Evolutionary conservation across 2,329 filamentous ascomycete genomes (phyloP).

Genomic region (Keithomyces neogunnii): DNA sequence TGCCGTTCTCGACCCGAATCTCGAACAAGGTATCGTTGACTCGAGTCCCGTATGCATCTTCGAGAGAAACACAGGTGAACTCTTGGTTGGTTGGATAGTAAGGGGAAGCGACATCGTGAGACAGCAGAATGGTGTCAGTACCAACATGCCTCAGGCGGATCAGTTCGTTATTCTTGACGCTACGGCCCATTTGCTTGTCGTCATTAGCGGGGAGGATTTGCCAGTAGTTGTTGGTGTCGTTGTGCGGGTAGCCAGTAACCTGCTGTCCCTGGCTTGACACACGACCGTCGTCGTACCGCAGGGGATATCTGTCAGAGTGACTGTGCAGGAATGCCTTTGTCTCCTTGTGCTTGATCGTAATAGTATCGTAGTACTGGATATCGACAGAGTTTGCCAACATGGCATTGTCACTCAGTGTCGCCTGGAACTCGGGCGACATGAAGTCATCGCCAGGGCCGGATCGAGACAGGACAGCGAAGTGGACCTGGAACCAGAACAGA

Average conservation of each 20-base stretch:
- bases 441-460: slow-evolving; percentile 97
- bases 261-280: slow-evolving; percentile 97
- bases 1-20: slow-evolving; percentile 80
- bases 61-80: slow-evolving; percentile 73
- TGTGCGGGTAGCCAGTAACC: slow-evolving; percentile 95
- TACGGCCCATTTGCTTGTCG: slow-evolving; percentile 48
- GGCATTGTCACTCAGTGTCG: slow-evolving; percentile 88
- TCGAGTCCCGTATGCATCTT: slow-evolving; percentile 64
- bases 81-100: slow-evolving; percentile 98
- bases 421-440: slow-evolving; percentile 97
- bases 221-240: slow-evolving; percentile 99
- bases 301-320: slow-evolving; percentile 78
- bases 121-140: slow-evolving; percentile 79
- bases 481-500: slow-evolving; percentile 99
- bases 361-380: slow-evolving; percentile 83
- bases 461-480: slow-evolving; percentile 79
- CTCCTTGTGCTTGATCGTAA: slow-evolving; percentile 91
- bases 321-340: slow-evolving; percentile 96
- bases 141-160: slow-evolving; percentile 79
- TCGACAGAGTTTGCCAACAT: slow-evolving; percentile 82
- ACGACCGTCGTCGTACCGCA: slow-evolving; percentile 94
- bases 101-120: slow-evolving; percentile 94
- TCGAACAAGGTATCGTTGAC: slow-evolving; percentile 90
- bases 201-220: slow-evolving; percentile 70
- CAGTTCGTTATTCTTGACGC: slow-evolving; percentile 74